phyloP scores from a whole-genome alignment of 2,329 filamentous ascomycete genomes.

The Daldinia sp. region DNA sequence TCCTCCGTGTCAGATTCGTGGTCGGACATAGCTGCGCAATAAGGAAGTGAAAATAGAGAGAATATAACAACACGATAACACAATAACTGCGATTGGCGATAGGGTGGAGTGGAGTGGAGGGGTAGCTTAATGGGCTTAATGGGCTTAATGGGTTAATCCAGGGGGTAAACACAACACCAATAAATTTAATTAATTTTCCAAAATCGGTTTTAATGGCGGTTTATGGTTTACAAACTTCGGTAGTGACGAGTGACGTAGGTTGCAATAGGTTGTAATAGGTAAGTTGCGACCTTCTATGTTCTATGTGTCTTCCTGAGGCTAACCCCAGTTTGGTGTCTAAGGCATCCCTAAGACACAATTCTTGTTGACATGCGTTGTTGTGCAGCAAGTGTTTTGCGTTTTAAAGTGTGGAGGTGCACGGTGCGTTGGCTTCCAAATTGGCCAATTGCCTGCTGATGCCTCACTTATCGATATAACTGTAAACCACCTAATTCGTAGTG shows the following conservation, averaged over 20 bases:
- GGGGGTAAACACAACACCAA: conserved; percentile 9
- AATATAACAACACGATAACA: background rate
- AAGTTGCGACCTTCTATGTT: conserved; percentile 9
- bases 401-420: conserved; percentile 43
- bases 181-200: conserved; percentile 19
- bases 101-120: conserved; percentile 10
- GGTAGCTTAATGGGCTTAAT: conserved; percentile 24
- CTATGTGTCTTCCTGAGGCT: conserved; percentile 12
- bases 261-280: background rate
- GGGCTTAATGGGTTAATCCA: background rate
- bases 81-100: conserved; percentile 28
- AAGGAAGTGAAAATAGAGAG: background rate
- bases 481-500: conserved; percentile 28
- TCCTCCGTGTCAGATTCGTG: conserved; percentile 62
- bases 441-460: conserved; percentile 39
- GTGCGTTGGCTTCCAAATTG: conserved; percentile 41
- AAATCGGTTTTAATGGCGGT: background rate
- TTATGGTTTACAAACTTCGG: conserved; percentile 1
- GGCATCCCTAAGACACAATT: conserved; percentile 5
- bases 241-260: conserved; percentile 15
- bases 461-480: conserved; percentile 39
- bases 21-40: conserved; percentile 57
- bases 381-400: conserved; percentile 31
- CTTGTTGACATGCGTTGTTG: conserved; percentile 39
- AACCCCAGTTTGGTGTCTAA: background rate